Evolutionary conservation across 1,284 basidiomycete genomes (phyloP).

Genomic region (Apiotrichum gamsii): DNA sequence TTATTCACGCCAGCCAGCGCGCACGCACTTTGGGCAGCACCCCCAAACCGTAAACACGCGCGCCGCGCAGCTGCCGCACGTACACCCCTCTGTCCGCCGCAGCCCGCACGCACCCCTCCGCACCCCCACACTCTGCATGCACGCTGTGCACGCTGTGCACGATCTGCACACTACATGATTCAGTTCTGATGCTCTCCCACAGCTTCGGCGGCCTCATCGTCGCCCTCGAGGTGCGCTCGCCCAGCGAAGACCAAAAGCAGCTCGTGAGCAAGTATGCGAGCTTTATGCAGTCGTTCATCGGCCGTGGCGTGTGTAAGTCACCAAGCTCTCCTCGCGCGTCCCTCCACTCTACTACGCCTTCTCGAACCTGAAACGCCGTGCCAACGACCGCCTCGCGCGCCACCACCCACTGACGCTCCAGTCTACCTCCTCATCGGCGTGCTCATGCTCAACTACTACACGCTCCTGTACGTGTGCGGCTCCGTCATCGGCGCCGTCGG

Average conservation of each 20-base stretch:
- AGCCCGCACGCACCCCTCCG: not conserved
- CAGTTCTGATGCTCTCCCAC: constrained; percentile 7
- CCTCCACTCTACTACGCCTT: not conserved
- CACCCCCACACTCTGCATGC: too few relatives aligned
- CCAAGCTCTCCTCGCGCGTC: not conserved
- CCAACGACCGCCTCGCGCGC: not conserved
- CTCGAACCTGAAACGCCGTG: too few relatives aligned
- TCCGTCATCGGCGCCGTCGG: constrained; percentile 40
- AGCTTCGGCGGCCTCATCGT: constrained; percentile 40
- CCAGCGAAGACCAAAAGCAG: constrained; percentile 41
- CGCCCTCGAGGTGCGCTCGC: constrained; percentile 40
- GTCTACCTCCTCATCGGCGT: constrained; percentile 48
- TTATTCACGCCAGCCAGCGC: too few relatives aligned
- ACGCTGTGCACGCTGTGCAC: too few relatives aligned
- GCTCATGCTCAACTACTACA: constrained; percentile 47
- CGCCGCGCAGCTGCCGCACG: too few relatives aligned
- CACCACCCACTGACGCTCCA: constrained; percentile 6
- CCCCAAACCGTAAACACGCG: too few relatives aligned
- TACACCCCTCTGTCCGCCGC: not conserved
- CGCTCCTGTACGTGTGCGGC: constrained; percentile 45
- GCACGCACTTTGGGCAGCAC: too few relatives aligned
- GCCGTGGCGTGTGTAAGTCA: constrained; percentile 47
- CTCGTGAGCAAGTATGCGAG: constrained; percentile 45
- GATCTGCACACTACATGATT: too few relatives aligned
- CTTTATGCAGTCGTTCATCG: constrained; percentile 47